Conservation (phyloP, 805 yeast genomes). For the Cyberlindnera galapagoensis region DNA sequence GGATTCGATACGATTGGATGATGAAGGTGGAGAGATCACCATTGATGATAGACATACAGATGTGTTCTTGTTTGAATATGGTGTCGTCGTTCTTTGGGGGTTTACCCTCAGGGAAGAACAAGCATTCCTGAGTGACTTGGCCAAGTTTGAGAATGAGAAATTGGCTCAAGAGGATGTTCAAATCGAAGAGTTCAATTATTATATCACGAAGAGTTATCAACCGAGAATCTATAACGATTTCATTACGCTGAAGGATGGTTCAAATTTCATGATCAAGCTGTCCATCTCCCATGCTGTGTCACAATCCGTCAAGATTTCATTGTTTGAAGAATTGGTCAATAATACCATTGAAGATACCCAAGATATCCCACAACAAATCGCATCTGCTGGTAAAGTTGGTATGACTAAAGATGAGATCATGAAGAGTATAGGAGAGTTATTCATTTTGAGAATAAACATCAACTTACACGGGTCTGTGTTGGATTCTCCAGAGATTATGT, state of each 20-base stretch:
- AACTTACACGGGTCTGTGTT: slow-evolving; percentile 82
- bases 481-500: slow-evolving; percentile 96
- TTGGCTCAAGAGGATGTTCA: slow-evolving; percentile 89
- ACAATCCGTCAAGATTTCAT: slow-evolving; percentile 89
- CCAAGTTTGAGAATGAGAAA: slow-evolving; percentile 89
- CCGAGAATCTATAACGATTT: slow-evolving; percentile 95
- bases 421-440: slow-evolving; percentile 95
- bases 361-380: slow-evolving; percentile 94
- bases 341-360: slow-evolving; percentile 96
- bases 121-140: slow-evolving; percentile 75
- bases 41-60: slow-evolving; percentile 74
- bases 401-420: slow-evolving; percentile 93
- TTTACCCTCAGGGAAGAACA: slow-evolving; percentile 77
- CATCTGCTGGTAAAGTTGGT: slow-evolving; percentile 88
- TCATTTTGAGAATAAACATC: slow-evolving; percentile 77
- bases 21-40: slow-evolving; percentile 93
- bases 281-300: slow-evolving; percentile 95
- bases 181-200: slow-evolving; percentile 90
- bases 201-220: slow-evolving; percentile 88
- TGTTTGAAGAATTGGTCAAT: slow-evolving; percentile 93
- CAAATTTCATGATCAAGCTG: slow-evolving; percentile 84
- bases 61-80: slow-evolving; percentile 87
- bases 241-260: slow-evolving; percentile 83
- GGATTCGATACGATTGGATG: slow-evolving; percentile 67
- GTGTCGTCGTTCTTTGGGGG: slow-evolving; percentile 98